Evolutionary conservation across 257 asterid species (phyloP), one percentile per base, ranked within the genome.

Genomic region (Henckelia pumila): DNA sequence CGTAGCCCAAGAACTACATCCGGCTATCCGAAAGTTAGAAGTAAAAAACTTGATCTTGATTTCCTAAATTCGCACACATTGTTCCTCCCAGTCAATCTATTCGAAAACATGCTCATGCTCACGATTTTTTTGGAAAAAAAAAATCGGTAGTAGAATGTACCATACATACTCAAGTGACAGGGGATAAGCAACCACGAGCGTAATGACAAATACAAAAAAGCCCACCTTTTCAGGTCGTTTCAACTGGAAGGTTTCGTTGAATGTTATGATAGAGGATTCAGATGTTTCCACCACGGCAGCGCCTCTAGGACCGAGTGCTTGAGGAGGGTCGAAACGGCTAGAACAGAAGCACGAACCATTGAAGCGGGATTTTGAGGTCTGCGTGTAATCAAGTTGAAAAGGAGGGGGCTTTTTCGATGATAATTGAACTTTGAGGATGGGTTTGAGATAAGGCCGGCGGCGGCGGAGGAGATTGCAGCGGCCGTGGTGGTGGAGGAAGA

Each of bases 161-260:
- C 67, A 56, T 21, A 69, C 49, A 40, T 14, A 68, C 69, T 26
- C 35, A 63, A 62, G 63, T 37, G 20, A 52, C 75, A n/a, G n/a
- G 61, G 53, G 17, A 66, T 14, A 19, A 59, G 56, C 9, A 44
- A 49, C 68, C 56, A 59, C 47, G 19, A 28, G 53, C 63, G 30
- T 32, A 32, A 35, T 35, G 19, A 30, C 2, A 52, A 56, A 61
- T 8, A 28, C 53, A 24, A 21, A 30, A 44, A 64, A 22, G 13
- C 59, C 60, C 44, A 88, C 95, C 86, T 76, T 88, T 66, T 83
- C 80, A 22, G 73, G 57, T 14, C 92, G 81, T 79, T 84, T 74
- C 59, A 92, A 67, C 25, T 52, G 50, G 67, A 87, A 85, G 29
- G 74, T 84, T 56, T 84, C 83, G 11, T 22, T 58, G 17, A 78